Evolutionary conservation across 345 rosid genomes (phyloP).

Genomic region (Stellera chamaejasme): DNA sequence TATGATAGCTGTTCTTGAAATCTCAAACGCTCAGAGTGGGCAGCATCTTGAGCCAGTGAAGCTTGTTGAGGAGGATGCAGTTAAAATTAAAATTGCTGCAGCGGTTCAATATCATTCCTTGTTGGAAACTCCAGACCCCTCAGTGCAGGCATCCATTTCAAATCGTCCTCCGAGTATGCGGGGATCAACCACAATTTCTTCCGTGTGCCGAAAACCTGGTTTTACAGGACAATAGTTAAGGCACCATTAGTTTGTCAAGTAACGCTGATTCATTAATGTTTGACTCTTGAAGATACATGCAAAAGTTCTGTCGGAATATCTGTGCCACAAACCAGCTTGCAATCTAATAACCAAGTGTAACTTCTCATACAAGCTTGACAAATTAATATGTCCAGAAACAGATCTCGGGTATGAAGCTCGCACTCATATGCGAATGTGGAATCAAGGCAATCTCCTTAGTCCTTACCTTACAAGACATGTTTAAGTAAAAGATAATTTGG

Average conservation of each 20-base stretch:
- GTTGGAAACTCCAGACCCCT: constrained; percentile 49
- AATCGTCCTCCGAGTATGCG: constrained; percentile 52
- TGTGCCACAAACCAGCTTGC: not conserved
- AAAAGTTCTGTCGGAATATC: too few species aligned
- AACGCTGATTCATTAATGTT: too few species aligned
- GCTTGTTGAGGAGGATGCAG: not conserved
- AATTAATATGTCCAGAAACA: not conserved
- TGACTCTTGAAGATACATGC: too few species aligned
- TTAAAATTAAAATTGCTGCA: constrained; percentile 24
- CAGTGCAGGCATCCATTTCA: constrained; percentile 36
- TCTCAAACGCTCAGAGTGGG: too few species aligned
- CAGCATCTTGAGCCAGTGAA: too few species aligned
- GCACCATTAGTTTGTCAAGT: not conserved
- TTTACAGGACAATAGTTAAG: not conserved
- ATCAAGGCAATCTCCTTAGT: too few species aligned
- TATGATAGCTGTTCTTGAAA: too few species aligned
- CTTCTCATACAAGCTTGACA: not conserved
- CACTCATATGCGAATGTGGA: too few species aligned
- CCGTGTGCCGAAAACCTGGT: constrained; percentile 60
- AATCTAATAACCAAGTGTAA: not conserved
- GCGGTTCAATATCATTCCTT: constrained; percentile 36
- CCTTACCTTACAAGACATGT: too few species aligned
- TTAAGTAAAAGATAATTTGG: too few species aligned
- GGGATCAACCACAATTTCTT: constrained; percentile 70
- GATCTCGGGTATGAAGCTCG: too few species aligned